These are phyloP conservation scores for Mariannaea sp. DNA, from an alignment of 2,329 filamentous ascomycete genomes.

Conservation along the genomic window DNA sequence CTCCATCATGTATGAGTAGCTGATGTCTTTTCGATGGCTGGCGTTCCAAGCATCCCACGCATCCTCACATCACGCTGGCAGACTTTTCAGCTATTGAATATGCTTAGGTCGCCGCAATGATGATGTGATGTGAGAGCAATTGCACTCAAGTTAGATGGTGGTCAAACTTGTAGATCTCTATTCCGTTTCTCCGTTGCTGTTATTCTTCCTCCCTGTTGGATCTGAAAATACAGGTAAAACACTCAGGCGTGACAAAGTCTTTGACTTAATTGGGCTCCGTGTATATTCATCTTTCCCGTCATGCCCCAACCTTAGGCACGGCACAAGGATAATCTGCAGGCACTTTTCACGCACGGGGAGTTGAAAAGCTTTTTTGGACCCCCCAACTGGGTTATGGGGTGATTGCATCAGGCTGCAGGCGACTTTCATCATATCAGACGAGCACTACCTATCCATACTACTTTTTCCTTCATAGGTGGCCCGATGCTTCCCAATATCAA, in stretches of 20 bases:
- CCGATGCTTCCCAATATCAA: background rate
- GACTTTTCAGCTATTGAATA: background rate
- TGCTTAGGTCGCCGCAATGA: background rate
- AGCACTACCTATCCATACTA: background rate
- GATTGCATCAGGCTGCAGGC: slow-evolving; percentile 2
- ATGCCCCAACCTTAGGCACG: slow-evolving; percentile 9
- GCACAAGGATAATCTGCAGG: background rate
- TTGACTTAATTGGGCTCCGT: background rate
- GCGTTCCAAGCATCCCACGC: slow-evolving; percentile 1
- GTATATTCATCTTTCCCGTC: background rate
- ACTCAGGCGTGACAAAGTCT: no score
- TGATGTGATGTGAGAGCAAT: background rate
- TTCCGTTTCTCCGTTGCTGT: no score
- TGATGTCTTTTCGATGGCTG: no score
- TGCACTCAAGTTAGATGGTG: no score
- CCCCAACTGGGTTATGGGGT: background rate
- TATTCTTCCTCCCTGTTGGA: no score
- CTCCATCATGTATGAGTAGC: no score
- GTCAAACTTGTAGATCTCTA: no score
- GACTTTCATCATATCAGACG: background rate
- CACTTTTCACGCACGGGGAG: background rate
- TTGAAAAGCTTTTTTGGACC: background rate
- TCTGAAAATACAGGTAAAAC: no score
- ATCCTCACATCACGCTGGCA: no score
- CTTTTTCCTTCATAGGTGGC: background rate